Percentiles rank a stretch among this genome's conserved stretches.
These are phyloP conservation scores for Acanthamoeba sp. DNA, from an alignment of 208 protist genomes.

Conservation along the genomic window DNA sequence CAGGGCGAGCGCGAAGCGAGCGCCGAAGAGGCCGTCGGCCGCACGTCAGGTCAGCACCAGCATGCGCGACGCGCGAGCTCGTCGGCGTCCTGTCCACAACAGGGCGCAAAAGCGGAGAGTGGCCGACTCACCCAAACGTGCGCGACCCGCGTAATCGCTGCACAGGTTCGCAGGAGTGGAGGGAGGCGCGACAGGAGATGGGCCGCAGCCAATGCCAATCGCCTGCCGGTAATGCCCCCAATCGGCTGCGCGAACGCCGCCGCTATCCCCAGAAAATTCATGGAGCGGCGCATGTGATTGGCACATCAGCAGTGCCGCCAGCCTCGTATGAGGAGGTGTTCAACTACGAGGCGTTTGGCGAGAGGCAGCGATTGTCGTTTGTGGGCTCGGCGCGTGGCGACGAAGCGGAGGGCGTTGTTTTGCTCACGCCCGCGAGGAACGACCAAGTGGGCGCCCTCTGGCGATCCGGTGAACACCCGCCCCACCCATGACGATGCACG, in stretches of 20 bases:
- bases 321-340: background rate
- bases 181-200: background rate
- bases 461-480: background rate
- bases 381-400: background rate
- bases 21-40: background rate
- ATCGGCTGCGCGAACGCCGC: too few species aligned
- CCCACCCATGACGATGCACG: background rate
- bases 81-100: too few species aligned
- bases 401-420: background rate
- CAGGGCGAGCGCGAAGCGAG: background rate
- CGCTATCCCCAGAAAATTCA: too few species aligned
- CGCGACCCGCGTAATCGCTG: background rate
- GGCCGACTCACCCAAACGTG: background rate
- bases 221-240: too few species aligned
- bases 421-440: background rate
- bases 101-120: too few species aligned
- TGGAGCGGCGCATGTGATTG: background rate
- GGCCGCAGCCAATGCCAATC: too few species aligned
- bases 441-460: background rate
- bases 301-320: background rate
- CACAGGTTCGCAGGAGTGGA: conserved; percentile 5
- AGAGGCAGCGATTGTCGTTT: background rate
- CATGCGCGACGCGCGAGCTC: too few species aligned
- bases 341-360: background rate
- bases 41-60: background rate